A percentile compares a stretch with the other conserved stretches of the same genome.
Conservation (phyloP, 805 yeast genomes). For the Isabelozyma pseudorhagii region DNA sequence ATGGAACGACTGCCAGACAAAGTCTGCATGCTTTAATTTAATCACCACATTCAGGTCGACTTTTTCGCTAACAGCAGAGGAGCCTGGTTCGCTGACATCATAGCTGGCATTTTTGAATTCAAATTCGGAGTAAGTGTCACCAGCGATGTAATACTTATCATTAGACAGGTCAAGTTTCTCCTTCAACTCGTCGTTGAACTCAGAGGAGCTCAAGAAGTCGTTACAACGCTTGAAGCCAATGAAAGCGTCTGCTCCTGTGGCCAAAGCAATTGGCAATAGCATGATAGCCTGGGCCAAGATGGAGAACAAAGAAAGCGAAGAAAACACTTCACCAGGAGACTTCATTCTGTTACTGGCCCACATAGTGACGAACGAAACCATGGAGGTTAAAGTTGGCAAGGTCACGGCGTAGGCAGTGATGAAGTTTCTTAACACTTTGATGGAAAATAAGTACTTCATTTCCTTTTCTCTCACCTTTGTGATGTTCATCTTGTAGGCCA, state of each 20-base stretch:
- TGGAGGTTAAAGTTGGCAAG: slow-evolving; percentile 41
- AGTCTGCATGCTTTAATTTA: slow-evolving; percentile 16
- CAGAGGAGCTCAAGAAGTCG: slow-evolving; percentile 20
- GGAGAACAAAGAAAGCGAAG: slow-evolving; percentile 39
- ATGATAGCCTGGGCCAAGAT: slow-evolving; percentile 43
- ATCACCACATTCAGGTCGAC: slow-evolving; percentile 6
- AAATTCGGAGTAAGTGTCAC: slow-evolving; percentile 5
- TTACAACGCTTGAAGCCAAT: slow-evolving; percentile 33
- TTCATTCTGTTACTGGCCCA: slow-evolving; percentile 42
- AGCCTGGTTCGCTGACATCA: not conserved
- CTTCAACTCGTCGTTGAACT: not conserved
- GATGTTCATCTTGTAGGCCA: slow-evolving; percentile 36
- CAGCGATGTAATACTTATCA: slow-evolving; percentile 1
- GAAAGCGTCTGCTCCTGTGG: slow-evolving; percentile 43
- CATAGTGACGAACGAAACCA: slow-evolving; percentile 43
- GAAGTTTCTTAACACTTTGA: slow-evolving; percentile 39
- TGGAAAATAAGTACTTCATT: slow-evolving; percentile 39
- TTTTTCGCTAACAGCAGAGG: not conserved
- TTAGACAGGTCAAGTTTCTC: not conserved
- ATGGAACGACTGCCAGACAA: slow-evolving; percentile 29
- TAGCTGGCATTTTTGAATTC: slow-evolving; percentile 1
- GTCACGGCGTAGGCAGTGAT: slow-evolving; percentile 44
- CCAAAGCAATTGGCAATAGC: slow-evolving; percentile 42
- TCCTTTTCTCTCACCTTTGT: slow-evolving; percentile 35
- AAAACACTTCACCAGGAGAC: slow-evolving; percentile 38